Evolutionary conservation across 257 asterid species (phyloP).

Genomic region (Nyctanthes arbortristis): DNA sequence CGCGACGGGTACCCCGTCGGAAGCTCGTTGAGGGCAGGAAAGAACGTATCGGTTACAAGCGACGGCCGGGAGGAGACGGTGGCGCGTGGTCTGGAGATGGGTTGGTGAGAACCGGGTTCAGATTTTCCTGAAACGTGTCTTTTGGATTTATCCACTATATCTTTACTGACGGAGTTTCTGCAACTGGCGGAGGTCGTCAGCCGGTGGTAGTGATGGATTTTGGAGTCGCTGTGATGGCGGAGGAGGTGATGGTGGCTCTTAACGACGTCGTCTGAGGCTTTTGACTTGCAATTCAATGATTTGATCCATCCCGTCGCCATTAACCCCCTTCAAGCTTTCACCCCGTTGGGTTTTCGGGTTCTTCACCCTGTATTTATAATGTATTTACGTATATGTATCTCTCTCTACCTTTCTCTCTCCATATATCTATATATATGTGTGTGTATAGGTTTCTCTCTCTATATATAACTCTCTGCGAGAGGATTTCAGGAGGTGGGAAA

Average conservation of each 20-base stretch:
- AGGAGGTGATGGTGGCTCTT: conserved; percentile 13
- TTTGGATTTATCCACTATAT: conserved; percentile 16
- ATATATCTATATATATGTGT: too few relatives aligned
- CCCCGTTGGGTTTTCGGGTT: too few relatives aligned
- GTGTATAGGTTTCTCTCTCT: background rate
- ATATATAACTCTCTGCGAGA: background rate
- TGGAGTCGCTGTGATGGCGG: conserved; percentile 22
- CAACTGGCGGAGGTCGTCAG: conserved; percentile 60
- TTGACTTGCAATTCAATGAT: conserved; percentile 86
- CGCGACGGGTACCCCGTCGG: conserved; percentile 85
- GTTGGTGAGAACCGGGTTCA: conserved; percentile 27
- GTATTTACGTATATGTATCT: conserved; percentile 23
- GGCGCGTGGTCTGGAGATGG: conserved; percentile 29
- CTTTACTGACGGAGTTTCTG: conserved; percentile 44
- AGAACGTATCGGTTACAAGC: conserved; percentile 37
- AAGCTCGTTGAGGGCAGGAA: conserved; percentile 76
- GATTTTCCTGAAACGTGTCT: conserved; percentile 41
- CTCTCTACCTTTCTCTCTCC: background rate
- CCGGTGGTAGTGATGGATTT: conserved; percentile 29
- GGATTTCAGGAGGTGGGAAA: conserved; percentile 28
- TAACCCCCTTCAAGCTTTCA: conserved; percentile 8
- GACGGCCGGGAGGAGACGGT: conserved; percentile 24
- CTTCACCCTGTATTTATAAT: background rate
- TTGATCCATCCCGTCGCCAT: conserved; percentile 92
- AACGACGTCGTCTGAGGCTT: conserved; percentile 85